Base-by-base conservation (phyloP, 2,329 filamentous ascomycete genomes). In the Colletotrichum destructivum region DNA sequence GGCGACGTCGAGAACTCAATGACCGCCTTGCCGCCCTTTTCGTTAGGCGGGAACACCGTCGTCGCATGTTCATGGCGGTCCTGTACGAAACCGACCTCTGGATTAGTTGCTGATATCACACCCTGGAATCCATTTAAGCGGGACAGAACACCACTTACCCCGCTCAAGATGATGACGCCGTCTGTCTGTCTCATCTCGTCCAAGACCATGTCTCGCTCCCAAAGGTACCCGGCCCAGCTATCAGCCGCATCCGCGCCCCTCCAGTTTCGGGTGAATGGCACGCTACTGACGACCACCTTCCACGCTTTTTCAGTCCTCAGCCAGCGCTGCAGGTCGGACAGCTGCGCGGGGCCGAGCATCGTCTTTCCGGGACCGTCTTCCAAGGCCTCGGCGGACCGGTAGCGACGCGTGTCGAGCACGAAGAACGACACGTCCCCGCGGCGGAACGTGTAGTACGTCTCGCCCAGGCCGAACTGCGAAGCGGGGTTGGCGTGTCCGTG, bases 221-320 rank as follows among this genome's bases (percentile, higher is more conserved):
- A 81, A 2, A 92, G 82, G 76, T 91, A 92, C 0, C 90, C 91
- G 40, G 88, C 89, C 91, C 91, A 93, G 8, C 91, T 92, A 75
- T 93, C 91, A 59, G 87, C 83, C 40, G 72, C 61, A 1, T 86
- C 87, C 13, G 74, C 73, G 21, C 89, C 89, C 66, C 87, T 88
- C 91, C 91, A 93, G 77, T 93, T 93, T 77, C 91, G 91, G 2
- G 91, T 93, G 79, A 93, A 93, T 0, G 91, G 91, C 1, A 92
- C 89, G 66, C 88, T 89, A 64, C 88, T 89, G 12, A 91, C 86
- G 67, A 93, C 82, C 73, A 93, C 87, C 78, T 93, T 93, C 91
- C 91, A 93, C 13, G 60, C 47, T 23, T 56, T 59, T 40, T 76
- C 75, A 11, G 49, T 49, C 13, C 26, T 47, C 16, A 93, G 85